Base-by-base conservation (phyloP, 2,329 filamentous ascomycete genomes). In the Cryphonectria carpinicola region DNA sequence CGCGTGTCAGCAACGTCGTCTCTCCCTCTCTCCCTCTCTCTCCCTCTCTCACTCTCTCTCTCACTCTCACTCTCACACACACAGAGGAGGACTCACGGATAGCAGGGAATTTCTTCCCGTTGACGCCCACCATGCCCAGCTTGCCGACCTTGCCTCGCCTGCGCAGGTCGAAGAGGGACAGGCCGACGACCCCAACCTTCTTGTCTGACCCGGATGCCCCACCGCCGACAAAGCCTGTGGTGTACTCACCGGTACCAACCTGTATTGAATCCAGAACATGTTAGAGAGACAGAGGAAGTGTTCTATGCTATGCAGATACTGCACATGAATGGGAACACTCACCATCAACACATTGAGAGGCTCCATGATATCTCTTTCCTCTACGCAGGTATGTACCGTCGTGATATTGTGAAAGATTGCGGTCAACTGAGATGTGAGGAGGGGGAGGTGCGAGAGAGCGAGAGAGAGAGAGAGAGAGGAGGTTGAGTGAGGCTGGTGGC, bases 191-290 rank as follows among this genome's bases (percentile, higher is more conserved):
- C 71, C 95, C 95, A 65, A 98, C 92, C 82, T 98, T 98, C 85
- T 98, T 98, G 86, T 98, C 95, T 65, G 94, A 97, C 14, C 88
- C 91, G 4, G 94, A 97, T 66, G 90, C 92, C 71, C 91, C 92
- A 72, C 90, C 91, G 70, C 93, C 94, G 70, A 97, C 94, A 76
- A 96, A 98, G 70, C 95, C 95, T 60, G 95, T 98, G 77, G 95
- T 98, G 86, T 98, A 98, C 87, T 98, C 95, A 78, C 95, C 95
- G 14, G 95, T 97, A 74, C 95, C 95, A 71, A 97, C 89, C 92
- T 91, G 72, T 65, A 22, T 49, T n/a, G 22, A 32, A 41, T 41
- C n/a, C 28, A 46, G 35, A 22, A n/a, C 6, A 11, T 19, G 60
- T 25, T 60, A 56, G 46, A 56, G 46, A 67, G 32, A 68, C 70